Percentiles rank a stretch among this genome's conserved stretches.
Conservation (phyloP, 2,329 filamentous ascomycete genomes). For the Scedosporium apiospermum region DNA sequence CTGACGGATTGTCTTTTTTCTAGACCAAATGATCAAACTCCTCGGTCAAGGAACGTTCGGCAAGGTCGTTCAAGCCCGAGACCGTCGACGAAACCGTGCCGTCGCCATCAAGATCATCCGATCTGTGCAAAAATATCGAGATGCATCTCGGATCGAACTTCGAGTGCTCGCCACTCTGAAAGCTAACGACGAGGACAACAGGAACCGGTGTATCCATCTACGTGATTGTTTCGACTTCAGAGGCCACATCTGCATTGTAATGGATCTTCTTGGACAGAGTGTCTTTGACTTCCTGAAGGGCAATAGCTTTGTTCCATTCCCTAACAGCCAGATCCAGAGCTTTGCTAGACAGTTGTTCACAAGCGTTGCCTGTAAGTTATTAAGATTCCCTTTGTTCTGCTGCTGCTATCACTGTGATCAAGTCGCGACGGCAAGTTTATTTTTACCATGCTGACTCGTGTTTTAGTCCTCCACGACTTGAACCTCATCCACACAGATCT, state of each 20-base stretch:
- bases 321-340: constrained; percentile 95
- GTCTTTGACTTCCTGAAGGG: constrained; percentile 97
- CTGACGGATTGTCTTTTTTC: constrained; percentile 11
- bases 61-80: constrained; percentile 90
- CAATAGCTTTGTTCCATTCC: constrained; percentile 92
- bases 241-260: constrained; percentile 85
- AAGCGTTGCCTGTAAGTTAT: constrained; percentile 84
- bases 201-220: constrained; percentile 93
- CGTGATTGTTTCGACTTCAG: constrained; percentile 95
- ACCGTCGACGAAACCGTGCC: constrained; percentile 63
- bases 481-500: constrained; percentile 90
- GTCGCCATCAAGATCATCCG: constrained; percentile 98
- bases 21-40: constrained; percentile 80
- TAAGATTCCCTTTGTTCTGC: not conserved
- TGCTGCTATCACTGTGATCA: not conserved
- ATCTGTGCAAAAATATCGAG: constrained; percentile 95
- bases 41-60: constrained; percentile 97
- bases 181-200: constrained; percentile 82
- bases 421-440: not conserved
- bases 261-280: constrained; percentile 77
- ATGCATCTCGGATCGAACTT: constrained; percentile 89
- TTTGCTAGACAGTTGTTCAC: constrained; percentile 94
- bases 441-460: constrained; percentile 10
- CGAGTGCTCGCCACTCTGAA: constrained; percentile 86
- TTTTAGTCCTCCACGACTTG: constrained; percentile 79